These are phyloP conservation scores for Tinospora cordifolia DNA, from an alignment of 164 flowering plant species.

Conservation along the genomic window DNA sequence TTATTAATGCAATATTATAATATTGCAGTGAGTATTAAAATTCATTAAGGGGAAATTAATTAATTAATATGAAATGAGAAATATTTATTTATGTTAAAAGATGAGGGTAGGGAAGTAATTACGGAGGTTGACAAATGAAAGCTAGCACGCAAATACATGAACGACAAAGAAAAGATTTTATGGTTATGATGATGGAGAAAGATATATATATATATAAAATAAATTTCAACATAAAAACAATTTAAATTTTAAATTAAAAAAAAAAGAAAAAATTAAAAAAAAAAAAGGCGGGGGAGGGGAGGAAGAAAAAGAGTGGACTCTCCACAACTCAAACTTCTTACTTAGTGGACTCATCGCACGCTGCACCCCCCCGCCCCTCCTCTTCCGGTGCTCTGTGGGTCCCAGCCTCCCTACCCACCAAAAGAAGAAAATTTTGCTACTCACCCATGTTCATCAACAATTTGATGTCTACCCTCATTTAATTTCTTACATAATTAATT, in stretches of 20 bases:
- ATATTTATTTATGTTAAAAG: neutral
- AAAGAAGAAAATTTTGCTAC: too few species aligned
- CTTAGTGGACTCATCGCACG: conserved; percentile 47
- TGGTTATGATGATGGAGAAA: conserved; percentile 12
- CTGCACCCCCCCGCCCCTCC: conserved; percentile 10
- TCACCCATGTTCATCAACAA: neutral
- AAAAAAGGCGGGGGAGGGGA: too few species aligned
- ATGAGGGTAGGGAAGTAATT: conserved; percentile 5
- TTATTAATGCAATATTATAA: too few species aligned
- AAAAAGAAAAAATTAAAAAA: neutral
- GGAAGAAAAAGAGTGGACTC: conserved; percentile 26
- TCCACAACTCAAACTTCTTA: conserved; percentile 28
- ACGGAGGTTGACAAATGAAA: neutral
- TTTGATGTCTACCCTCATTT: neutral
- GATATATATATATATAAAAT: too few species aligned
- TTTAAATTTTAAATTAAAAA: too few species aligned
- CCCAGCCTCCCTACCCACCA: neutral
- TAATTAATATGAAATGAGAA: too few species aligned
- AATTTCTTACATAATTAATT: too few species aligned
- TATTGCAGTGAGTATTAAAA: too few species aligned
- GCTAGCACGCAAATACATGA: conserved; percentile 21
- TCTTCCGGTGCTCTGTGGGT: neutral
- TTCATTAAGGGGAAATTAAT: too few species aligned
- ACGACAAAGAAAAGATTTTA: neutral
- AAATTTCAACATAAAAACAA: too few species aligned